These are phyloP conservation scores for Yamadazyma epiphylla DNA, from an alignment of 1,139 yeast species.

Conservation along the genomic window DNA sequence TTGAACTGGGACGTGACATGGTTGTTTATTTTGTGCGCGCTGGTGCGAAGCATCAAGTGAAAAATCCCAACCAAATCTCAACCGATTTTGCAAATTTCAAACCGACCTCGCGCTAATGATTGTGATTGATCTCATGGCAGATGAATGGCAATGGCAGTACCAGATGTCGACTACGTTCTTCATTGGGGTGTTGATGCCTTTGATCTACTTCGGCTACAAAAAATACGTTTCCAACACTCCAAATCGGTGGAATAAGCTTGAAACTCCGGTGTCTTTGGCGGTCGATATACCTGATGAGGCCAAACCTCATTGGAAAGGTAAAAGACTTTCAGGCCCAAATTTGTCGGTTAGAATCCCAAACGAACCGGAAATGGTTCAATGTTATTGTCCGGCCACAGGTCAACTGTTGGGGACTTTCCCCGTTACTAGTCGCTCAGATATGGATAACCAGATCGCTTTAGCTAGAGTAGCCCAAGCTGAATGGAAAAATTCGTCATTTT, in stretches of 20 bases:
- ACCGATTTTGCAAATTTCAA: background rate
- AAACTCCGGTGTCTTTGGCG: slow-evolving; percentile 47
- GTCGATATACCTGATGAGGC: slow-evolving; percentile 78
- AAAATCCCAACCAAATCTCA: no score
- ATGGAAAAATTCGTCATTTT: slow-evolving; percentile 58
- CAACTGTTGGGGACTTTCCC: slow-evolving; percentile 73
- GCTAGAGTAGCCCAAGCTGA: slow-evolving; percentile 57
- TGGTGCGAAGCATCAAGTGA: no score
- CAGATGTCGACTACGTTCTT: slow-evolving; percentile 47
- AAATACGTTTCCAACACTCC: slow-evolving; percentile 38
- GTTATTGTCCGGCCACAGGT: slow-evolving; percentile 95
- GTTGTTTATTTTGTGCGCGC: no score
- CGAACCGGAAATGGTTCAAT: slow-evolving; percentile 68
- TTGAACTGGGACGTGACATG: slow-evolving; percentile 15
- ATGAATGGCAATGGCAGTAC: slow-evolving; percentile 46
- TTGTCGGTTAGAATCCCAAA: slow-evolving; percentile 48
- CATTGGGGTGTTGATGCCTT: slow-evolving; percentile 37
- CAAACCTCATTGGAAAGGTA: slow-evolving; percentile 90
- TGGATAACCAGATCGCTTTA: slow-evolving; percentile 56
- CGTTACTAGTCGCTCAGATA: slow-evolving; percentile 61
- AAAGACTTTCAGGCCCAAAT: slow-evolving; percentile 58
- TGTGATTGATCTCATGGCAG: slow-evolving; percentile 40
- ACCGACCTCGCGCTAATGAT: slow-evolving; percentile 24
- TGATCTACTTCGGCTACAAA: slow-evolving; percentile 34
- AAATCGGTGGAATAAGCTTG: slow-evolving; percentile 40